Percentiles rank a stretch among this genome's conserved stretches.
Conservation (phyloP, 129 eudicot species). For the Lonicera japonica region DNA sequence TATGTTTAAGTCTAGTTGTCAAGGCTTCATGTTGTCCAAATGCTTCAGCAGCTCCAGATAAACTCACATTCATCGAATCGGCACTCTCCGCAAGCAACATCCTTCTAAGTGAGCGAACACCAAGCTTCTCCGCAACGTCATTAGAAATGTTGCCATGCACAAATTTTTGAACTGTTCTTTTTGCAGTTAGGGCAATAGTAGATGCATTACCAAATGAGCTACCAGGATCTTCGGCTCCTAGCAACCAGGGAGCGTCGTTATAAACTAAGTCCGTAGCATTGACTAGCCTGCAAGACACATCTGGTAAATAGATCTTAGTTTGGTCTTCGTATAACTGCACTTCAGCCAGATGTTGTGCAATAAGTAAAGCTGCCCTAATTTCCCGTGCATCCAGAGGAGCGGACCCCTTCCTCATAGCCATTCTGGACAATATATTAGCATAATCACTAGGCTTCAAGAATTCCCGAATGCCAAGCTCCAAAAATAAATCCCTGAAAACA, state of each 20-base stretch:
- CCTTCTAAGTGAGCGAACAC: slow-evolving; percentile 88
- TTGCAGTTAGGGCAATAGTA: slow-evolving; percentile 46
- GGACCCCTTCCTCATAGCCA: slow-evolving; percentile 66
- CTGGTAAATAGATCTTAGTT: slow-evolving; percentile 70
- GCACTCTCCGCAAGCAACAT: slow-evolving; percentile 98
- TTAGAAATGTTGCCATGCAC: slow-evolving; percentile 95
- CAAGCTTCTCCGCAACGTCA: slow-evolving; percentile 97
- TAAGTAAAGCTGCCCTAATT: slow-evolving; percentile 68
- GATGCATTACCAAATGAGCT: slow-evolving; percentile 36
- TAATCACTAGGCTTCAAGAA: slow-evolving; percentile 67
- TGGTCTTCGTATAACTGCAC: slow-evolving; percentile 57
- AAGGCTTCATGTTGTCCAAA: slow-evolving; percentile 99
- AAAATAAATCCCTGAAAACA: slow-evolving; percentile 72
- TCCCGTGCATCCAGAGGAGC: slow-evolving; percentile 68
- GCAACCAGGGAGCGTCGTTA: slow-evolving; percentile 99
- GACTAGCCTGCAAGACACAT: slow-evolving; percentile 62
- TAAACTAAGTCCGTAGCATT: slow-evolving; percentile 80
- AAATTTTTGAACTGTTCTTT: slow-evolving; percentile 63
- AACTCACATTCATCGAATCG: slow-evolving; percentile 92
- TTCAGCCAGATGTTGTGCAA: slow-evolving; percentile 94
- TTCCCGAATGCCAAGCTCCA: slow-evolving; percentile 85
- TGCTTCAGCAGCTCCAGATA: slow-evolving; percentile 99
- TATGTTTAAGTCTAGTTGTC: slow-evolving; percentile 94
- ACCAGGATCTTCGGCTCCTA: slow-evolving; percentile 61
- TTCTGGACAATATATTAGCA: slow-evolving; percentile 67